Conservation (phyloP, 441 rosid genomes). For the Pelargonium citronellum region DNA sequence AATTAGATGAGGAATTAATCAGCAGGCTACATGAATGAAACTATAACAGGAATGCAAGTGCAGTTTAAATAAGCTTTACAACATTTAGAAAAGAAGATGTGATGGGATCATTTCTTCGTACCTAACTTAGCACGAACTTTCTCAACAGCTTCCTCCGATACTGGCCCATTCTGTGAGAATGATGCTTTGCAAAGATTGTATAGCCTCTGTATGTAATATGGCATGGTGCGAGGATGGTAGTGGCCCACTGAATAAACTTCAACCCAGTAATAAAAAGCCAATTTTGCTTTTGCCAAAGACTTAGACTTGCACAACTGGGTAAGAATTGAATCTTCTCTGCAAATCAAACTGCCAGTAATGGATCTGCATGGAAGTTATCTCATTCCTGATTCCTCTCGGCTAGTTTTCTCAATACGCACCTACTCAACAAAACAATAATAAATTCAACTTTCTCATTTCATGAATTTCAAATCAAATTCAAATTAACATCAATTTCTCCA, state of each 20-base stretch:
- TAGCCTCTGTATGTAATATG: constrained; percentile 67
- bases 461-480: background rate
- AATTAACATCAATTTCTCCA: background rate
- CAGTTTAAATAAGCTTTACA: background rate
- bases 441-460: background rate
- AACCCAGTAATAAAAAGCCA: constrained; percentile 22
- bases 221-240: constrained; percentile 47
- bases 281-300: constrained; percentile 26
- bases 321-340: constrained; percentile 26
- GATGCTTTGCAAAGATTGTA: constrained; percentile 63
- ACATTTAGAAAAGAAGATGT: background rate
- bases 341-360: constrained; percentile 20
- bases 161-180: constrained; percentile 62
- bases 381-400: constrained; percentile 22
- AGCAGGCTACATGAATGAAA: background rate
- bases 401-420: constrained; percentile 20
- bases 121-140: constrained; percentile 61
- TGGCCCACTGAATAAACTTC: constrained; percentile 28
- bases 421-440: constrained; percentile 5
- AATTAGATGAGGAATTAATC: background rate
- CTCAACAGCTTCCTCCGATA: constrained; percentile 70
- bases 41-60: background rate
- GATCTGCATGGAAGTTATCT: constrained; percentile 32
- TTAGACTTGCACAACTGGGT: constrained; percentile 18
- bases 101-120: constrained; percentile 26